phyloP scores from a whole-genome alignment of 768 basidiomycete species.

The Boletus sp. region DNA sequence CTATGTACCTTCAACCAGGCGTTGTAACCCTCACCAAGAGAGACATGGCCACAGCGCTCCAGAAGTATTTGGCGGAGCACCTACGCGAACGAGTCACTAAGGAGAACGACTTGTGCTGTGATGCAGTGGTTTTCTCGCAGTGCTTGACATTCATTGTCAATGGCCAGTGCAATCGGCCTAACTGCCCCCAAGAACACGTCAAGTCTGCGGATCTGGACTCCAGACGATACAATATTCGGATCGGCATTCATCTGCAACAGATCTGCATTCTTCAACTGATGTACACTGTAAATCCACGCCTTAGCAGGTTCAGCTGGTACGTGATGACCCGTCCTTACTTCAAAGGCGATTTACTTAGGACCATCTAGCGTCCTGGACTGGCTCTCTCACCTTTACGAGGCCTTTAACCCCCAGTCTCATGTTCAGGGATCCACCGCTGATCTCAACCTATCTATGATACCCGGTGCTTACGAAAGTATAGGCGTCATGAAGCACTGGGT shows the following conservation, averaged over 20 bases:
- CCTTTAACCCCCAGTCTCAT: constrained; percentile 45
- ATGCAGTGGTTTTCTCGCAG: constrained; percentile 33
- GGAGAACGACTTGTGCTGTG: constrained; percentile 32
- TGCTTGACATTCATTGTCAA: constrained; percentile 30
- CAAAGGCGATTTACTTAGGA: background rate
- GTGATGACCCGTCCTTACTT: background rate
- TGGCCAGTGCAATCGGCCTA: constrained; percentile 25
- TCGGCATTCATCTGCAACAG: constrained; percentile 46
- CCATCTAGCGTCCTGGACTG: constrained; percentile 28
- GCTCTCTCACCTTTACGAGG: constrained; percentile 46
- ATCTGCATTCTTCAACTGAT: constrained; percentile 42
- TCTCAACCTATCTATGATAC: constrained; percentile 35
- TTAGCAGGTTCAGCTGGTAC: background rate
- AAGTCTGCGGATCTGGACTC: constrained; percentile 18
- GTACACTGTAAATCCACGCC: constrained; percentile 12
- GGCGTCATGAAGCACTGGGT: constrained; percentile 45
- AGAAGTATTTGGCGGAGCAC: constrained; percentile 19
- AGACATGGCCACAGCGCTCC: constrained; percentile 24
- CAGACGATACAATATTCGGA: constrained; percentile 37
- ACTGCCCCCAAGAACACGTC: constrained; percentile 39
- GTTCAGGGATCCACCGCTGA: constrained; percentile 41
- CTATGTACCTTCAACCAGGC: background rate
- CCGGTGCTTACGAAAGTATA: constrained; percentile 36
- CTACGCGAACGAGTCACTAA: constrained; percentile 28
- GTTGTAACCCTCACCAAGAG: constrained; percentile 18